phyloP scores from a whole-genome alignment of 805 yeast genomes.

The Candida pseudofarinosa region DNA sequence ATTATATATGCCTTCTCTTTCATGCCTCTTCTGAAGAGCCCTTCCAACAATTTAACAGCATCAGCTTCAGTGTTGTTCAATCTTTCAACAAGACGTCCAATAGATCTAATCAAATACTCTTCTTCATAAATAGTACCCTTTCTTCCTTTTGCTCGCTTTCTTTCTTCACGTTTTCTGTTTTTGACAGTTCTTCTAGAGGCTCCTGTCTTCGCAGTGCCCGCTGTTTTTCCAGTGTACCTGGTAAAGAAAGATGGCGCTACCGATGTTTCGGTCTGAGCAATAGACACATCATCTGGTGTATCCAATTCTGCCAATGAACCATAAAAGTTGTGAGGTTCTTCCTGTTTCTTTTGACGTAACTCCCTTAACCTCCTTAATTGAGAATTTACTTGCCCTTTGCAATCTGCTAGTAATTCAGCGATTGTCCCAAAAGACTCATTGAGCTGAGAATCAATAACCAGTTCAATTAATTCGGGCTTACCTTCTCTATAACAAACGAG shows the following conservation, averaged over 20 bases:
- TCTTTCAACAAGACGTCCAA: slow-evolving; percentile 84
- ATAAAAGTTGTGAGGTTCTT: slow-evolving; percentile 83
- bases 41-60: slow-evolving; percentile 69
- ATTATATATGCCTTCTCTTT: slow-evolving; percentile 78
- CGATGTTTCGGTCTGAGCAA: slow-evolving; percentile 92
- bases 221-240: slow-evolving; percentile 92
- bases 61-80: slow-evolving; percentile 71
- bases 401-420: slow-evolving; percentile 91
- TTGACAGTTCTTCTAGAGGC: slow-evolving; percentile 90
- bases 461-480: slow-evolving; percentile 44
- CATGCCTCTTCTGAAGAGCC: slow-evolving; percentile 66
- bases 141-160: slow-evolving; percentile 94
- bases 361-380: slow-evolving; percentile 84
- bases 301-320: slow-evolving; percentile 59
- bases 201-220: slow-evolving; percentile 95
- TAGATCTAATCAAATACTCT: slow-evolving; percentile 84
- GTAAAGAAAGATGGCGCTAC: slow-evolving; percentile 92
- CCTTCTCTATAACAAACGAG: slow-evolving; percentile 51
- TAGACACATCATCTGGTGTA: slow-evolving; percentile 88
- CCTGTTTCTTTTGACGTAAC: slow-evolving; percentile 73
- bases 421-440: slow-evolving; percentile 85
- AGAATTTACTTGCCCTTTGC: slow-evolving; percentile 77
- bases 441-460: slow-evolving; percentile 65
- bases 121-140: slow-evolving; percentile 98
- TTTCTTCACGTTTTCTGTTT: slow-evolving; percentile 89